Evolutionary conservation across 768 basidiomycete genomes (phyloP).

Genomic region (Boletellus emodensis): DNA sequence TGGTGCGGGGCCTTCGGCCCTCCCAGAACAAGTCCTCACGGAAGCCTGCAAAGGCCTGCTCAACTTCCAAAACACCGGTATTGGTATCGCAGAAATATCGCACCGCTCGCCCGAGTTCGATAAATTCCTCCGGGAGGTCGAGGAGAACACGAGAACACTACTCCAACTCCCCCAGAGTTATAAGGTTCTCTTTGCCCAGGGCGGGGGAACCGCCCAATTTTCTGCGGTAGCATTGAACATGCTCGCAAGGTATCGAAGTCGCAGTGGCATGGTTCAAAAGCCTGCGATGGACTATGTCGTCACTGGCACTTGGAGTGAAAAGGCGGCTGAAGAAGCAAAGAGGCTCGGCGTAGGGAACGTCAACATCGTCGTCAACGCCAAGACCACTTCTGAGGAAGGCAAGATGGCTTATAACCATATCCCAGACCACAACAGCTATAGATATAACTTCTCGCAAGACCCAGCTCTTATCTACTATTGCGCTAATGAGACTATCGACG

Average conservation of each 20-base stretch:
- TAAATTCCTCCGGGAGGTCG: constrained; percentile 58
- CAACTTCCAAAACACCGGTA: constrained; percentile 87
- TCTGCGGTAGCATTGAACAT: constrained; percentile 90
- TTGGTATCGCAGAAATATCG: constrained; percentile 94
- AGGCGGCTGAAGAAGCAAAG: constrained; percentile 78
- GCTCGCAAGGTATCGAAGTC: constrained; percentile 77
- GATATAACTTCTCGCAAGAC: constrained; percentile 59
- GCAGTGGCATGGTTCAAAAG: constrained; percentile 54
- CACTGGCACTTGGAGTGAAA: constrained; percentile 90
- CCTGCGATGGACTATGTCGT: constrained; percentile 82
- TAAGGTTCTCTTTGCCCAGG: constrained; percentile 87
- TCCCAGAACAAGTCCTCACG: constrained; percentile 82
- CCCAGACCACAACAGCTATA: constrained; percentile 68
- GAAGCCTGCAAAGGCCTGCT: constrained; percentile 83
- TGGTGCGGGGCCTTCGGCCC: constrained; percentile 89
- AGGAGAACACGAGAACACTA: constrained; percentile 66
- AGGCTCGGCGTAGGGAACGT: constrained; percentile 59
- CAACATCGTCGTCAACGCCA: constrained; percentile 69
- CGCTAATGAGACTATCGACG: constrained; percentile 98
- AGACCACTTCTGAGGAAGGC: constrained; percentile 51
- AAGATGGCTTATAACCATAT: constrained; percentile 75
- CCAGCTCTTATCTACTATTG: constrained; percentile 96
- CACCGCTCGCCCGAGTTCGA: constrained; percentile 92
- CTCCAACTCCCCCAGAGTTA: constrained; percentile 82
- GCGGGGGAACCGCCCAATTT: constrained; percentile 91